These are phyloP conservation scores for Fusarium pseudocircinatum DNA, from an alignment of 2,329 filamentous ascomycete genomes.

Conservation along the genomic window DNA sequence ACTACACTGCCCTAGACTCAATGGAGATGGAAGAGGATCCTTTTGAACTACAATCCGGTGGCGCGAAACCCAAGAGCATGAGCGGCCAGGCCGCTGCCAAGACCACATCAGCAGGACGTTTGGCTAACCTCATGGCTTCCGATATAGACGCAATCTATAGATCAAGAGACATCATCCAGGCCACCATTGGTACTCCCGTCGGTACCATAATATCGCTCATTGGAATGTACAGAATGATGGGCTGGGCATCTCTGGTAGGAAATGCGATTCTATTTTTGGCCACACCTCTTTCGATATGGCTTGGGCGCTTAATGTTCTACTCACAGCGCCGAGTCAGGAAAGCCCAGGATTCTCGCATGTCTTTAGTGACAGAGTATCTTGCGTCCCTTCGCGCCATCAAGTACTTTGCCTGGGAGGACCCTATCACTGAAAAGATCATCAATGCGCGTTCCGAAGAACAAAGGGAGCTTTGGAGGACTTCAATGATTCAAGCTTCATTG, in stretches of 20 bases:
- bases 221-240: slow-evolving; percentile 65
- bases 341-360: slow-evolving; percentile 66
- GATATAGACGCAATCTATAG: slow-evolving; percentile 65
- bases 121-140: slow-evolving; percentile 67
- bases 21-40: slow-evolving; percentile 67
- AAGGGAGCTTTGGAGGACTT: slow-evolving; percentile 63
- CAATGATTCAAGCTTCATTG: slow-evolving; percentile 57
- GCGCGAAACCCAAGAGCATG: slow-evolving; percentile 40
- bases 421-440: slow-evolving; percentile 61
- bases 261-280: slow-evolving; percentile 58
- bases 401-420: slow-evolving; percentile 69
- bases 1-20: slow-evolving; percentile 63
- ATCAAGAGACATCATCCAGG: slow-evolving; percentile 61
- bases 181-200: slow-evolving; percentile 56
- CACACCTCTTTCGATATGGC: slow-evolving; percentile 60
- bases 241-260: slow-evolving; percentile 65
- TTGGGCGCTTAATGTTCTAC: slow-evolving; percentile 60
- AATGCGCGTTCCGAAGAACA: slow-evolving; percentile 62
- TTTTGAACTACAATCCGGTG: slow-evolving; percentile 47
- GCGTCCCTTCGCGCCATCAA: slow-evolving; percentile 67
- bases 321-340: slow-evolving; percentile 63
- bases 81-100: slow-evolving; percentile 44
- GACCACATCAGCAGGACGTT: slow-evolving; percentile 58
- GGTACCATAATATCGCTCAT: slow-evolving; percentile 59
- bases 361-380: slow-evolving; percentile 66